Conservation (phyloP, 345 rosid genomes). For the Camelina neglecta region DNA sequence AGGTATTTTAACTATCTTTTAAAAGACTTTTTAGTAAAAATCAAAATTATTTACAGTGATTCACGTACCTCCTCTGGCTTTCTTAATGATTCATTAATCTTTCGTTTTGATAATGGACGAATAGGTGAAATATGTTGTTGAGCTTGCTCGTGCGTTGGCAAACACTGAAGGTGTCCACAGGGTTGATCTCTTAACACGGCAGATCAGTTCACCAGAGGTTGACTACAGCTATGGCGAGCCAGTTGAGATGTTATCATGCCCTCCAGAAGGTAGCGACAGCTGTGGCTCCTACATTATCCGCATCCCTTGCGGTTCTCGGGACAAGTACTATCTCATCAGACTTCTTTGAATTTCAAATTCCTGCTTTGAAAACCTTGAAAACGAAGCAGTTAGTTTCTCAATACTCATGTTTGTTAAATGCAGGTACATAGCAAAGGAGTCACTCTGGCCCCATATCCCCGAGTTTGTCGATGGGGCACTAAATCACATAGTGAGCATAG, state of each 20-base stretch:
- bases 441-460: conserved; percentile 89
- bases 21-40: conserved; percentile 5
- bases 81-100: background rate
- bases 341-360: conserved; percentile 40
- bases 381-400: conserved; percentile 1
- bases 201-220: conserved; percentile 80
- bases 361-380: background rate
- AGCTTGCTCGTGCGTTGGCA: conserved; percentile 94
- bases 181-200: conserved; percentile 95
- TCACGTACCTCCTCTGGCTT: background rate
- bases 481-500: conserved; percentile 86
- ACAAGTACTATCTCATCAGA: conserved; percentile 70
- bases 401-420: conserved; percentile 21
- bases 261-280: conserved; percentile 63
- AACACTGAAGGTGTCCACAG: conserved; percentile 93
- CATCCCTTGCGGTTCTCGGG: conserved; percentile 91
- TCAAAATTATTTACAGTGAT: background rate
- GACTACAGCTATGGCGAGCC: conserved; percentile 99
- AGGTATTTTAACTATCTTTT: conserved; percentile 53
- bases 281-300: conserved; percentile 89
- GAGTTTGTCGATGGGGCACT: conserved; percentile 97
- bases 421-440: conserved; percentile 61
- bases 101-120: conserved; percentile 24
- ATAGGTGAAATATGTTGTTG: conserved; percentile 96
- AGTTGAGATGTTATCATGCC: conserved; percentile 79